Percentiles rank a stretch among this genome's conserved stretches.
Evolutionary conservation across 1,139 yeast species (phyloP).

Genomic region (Saccharomyces hybrid): DNA sequence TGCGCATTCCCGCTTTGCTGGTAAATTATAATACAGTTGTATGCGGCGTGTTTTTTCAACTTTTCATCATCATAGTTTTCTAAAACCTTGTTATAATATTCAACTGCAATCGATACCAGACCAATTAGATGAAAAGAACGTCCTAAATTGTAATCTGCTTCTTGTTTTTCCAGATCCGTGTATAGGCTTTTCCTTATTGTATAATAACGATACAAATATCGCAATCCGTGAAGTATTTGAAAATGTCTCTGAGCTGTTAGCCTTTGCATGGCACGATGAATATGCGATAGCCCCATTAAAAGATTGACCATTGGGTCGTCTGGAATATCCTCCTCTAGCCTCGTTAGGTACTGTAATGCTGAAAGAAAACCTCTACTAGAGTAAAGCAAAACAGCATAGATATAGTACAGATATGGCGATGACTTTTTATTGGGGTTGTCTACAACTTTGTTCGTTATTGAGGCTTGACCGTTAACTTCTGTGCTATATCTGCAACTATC

Average conservation of each 20-base stretch:
- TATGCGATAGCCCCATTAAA: constrained; percentile 67
- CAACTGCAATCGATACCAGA: constrained; percentile 60
- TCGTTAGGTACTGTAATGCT: constrained; percentile 58
- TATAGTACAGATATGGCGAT: constrained; percentile 64
- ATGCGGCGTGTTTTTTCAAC: constrained; percentile 72
- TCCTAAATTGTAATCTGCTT: constrained; percentile 76
- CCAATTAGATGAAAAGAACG: constrained; percentile 81
- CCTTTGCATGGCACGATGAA: constrained; percentile 91
- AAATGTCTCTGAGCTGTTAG: constrained; percentile 77
- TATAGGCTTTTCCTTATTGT: constrained; percentile 36
- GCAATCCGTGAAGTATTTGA: constrained; percentile 79
- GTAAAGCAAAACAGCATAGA: constrained; percentile 73
- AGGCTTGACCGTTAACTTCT: constrained; percentile 71
- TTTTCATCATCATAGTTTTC: constrained; percentile 41
- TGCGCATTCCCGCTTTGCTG: constrained; percentile 63
- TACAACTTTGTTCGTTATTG: constrained; percentile 44
- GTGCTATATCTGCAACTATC: constrained; percentile 55
- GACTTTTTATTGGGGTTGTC: constrained; percentile 39
- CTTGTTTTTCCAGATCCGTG: constrained; percentile 53
- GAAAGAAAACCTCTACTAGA: constrained; percentile 80
- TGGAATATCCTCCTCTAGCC: constrained; percentile 55
- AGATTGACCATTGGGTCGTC: constrained; percentile 75
- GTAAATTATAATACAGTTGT: constrained; percentile 70
- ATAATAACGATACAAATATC: constrained; percentile 66
- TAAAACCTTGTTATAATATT: constrained; percentile 64